Percentiles rank a stretch among this genome's conserved stretches.
phyloP scores from a whole-genome alignment of 345 rosid species.

The Dimocarpus longan region DNA sequence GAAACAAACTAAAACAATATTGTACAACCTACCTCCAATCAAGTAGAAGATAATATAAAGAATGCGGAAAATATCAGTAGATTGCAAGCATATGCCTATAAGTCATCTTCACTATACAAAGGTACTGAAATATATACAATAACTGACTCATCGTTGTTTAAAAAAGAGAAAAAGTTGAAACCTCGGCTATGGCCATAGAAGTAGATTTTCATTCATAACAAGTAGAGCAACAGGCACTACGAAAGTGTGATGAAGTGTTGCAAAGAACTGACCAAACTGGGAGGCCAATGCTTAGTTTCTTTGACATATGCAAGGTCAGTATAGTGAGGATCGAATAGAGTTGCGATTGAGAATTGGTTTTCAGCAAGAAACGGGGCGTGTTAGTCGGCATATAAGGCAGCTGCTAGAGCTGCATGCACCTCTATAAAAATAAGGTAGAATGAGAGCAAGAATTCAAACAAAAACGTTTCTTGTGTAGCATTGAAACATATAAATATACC shows the following conservation, averaged over 20 bases:
- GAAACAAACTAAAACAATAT: background rate
- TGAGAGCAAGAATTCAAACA: background rate
- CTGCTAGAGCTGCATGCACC: constrained; percentile 66
- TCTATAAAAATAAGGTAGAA: constrained; percentile 31
- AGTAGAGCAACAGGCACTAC: constrained; percentile 9
- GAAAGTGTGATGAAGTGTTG: constrained; percentile 59
- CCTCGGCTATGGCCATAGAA: no score
- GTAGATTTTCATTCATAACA: no score
- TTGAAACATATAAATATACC: constrained; percentile 29
- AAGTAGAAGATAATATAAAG: background rate
- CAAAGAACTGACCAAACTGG: constrained; percentile 64
- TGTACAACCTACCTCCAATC: background rate
- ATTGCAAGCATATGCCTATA: background rate
- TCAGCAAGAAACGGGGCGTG: constrained; percentile 62
- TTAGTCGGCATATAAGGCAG: constrained; percentile 58
- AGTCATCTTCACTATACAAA: constrained; percentile 4
- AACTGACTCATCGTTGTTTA: background rate
- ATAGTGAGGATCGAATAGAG: constrained; percentile 61
- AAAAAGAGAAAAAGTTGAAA: no score
- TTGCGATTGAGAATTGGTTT: constrained; percentile 61
- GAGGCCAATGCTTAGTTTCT: constrained; percentile 70
- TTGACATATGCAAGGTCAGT: constrained; percentile 55
- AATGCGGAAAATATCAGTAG: background rate
- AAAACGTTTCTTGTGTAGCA: background rate
- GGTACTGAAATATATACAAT: constrained; percentile 1